Base-by-base conservation (phyloP, 371 early-diverging fungal genomes). In the Apophysomyces trapeziformis region DNA sequence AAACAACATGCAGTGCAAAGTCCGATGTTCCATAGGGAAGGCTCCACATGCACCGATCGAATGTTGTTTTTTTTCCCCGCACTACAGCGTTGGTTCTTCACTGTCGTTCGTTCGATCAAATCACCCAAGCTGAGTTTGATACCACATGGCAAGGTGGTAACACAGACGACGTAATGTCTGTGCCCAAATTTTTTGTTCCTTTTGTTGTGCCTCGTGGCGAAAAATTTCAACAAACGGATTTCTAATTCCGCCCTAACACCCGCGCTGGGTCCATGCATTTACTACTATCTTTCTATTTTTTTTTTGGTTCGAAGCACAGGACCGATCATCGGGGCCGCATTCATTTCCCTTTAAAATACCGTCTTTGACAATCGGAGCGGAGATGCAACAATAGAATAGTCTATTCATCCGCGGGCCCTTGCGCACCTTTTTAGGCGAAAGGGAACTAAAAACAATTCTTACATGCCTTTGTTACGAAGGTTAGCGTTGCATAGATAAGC, bases 191-290 rank as follows among this genome's bases (percentile, higher is more conserved):
- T 47, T 50, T 50, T 50, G n/a, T 26, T 45, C 32, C 32, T 26
- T 26, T 26, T 26, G 32, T 45, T 45, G 46, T 45, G n/a, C 54
- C 54, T 50, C 54, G 54, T 50, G 54, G 54, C 54, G 21, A 45
- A 43, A 50, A 7, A 50, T 26, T n/a, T n/a, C 54, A n/a, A 26
- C 54, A 26, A 26, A 50, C 54, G 21, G 54, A 50, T 26, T 50
- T 50, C n/a, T 18, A 21, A 50, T 26, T 21, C 54, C 54, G 54
- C 16, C 54, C 32, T 2, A 26, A 50, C 54, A 21, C 54, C 54
- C 54, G 54, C 54, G 54, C 54, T 50, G 54, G 54, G 54, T 50
- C 54, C 54, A 50, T 50, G 54, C 54, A 50, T 50, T 26, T 26
- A 26, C 32, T 26, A 2, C 32, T 26, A 26, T 26, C 32, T 26